Evolutionary conservation across 148 eudicot genomes (phyloP).

Genomic region (Salicornia ramosissima): DNA sequence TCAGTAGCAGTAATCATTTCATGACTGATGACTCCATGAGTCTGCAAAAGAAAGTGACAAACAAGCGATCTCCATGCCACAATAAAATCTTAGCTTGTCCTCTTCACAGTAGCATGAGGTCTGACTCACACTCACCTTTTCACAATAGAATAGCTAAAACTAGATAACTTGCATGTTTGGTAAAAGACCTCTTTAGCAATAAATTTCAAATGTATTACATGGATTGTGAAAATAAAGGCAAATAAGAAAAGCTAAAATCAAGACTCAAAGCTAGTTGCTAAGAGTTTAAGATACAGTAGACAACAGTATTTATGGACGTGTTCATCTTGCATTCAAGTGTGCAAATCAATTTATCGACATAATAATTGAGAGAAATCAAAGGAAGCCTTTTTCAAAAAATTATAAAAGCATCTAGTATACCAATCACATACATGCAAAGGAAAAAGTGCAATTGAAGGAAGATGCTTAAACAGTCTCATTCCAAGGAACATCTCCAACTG

Average conservation of each 20-base stretch:
- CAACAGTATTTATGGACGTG: background rate
- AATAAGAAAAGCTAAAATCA: background rate
- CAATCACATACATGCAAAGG: conserved; percentile 65
- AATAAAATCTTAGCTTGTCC: background rate
- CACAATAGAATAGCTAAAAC: background rate
- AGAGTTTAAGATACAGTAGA: background rate
- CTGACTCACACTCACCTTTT: conserved; percentile 1
- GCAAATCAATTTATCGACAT: conserved; percentile 2
- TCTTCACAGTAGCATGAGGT: background rate
- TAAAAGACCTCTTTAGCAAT: background rate
- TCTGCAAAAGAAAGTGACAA: too few relatives aligned
- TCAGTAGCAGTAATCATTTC: too few relatives aligned
- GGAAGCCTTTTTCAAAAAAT: conserved; percentile 11
- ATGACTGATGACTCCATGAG: too few relatives aligned
- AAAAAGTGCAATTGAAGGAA: conserved; percentile 65
- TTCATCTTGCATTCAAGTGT: background rate
- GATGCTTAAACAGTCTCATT: conserved; percentile 82
- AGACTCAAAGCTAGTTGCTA: background rate
- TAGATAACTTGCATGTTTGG: background rate
- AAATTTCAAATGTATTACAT: background rate
- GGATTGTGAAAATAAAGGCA: background rate
- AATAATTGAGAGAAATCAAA: background rate
- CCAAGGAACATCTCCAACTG: conserved; percentile 95
- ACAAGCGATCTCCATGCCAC: background rate
- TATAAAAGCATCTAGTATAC: background rate